phyloP scores from a whole-genome alignment of 495 filamentous ascomycete species.

The Podospora comata region DNA sequence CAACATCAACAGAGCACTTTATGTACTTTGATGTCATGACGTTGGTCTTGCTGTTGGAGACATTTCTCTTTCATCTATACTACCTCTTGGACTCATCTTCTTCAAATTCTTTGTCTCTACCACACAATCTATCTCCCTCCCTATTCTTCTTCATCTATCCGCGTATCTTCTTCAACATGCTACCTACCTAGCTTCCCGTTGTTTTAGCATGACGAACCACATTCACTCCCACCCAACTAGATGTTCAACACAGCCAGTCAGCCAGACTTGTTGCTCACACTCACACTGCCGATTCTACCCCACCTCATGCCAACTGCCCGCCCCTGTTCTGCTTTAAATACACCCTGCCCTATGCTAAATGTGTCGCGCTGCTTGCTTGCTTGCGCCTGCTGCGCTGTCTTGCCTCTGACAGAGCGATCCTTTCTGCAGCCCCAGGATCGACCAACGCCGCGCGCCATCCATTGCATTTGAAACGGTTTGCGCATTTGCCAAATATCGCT shows the following conservation, averaged over 20 bases:
- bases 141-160: not conserved
- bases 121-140: not conserved
- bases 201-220: not conserved
- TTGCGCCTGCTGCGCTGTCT: not conserved
- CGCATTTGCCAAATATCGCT: conserved; percentile 11
- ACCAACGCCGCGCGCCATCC: not conserved
- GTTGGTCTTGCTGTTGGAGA: too few relatives aligned
- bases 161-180: not conserved
- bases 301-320: not conserved
- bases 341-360: not conserved
- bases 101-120: not conserved
- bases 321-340: not conserved
- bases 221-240: not conserved
- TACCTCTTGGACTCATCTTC: not conserved
- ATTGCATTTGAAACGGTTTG: not conserved
- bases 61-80: not conserved
- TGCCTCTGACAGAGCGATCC: not conserved
- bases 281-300: not conserved
- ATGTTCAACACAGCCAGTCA: not conserved
- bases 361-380: not conserved
- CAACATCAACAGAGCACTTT: not conserved
- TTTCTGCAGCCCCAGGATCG: conserved; percentile 1
- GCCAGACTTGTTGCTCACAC: too few relatives aligned
- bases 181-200: not conserved
- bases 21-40: too few relatives aligned